Evolutionary conservation across 495 filamentous ascomycete species (phyloP).

Genomic region (Pseudoneurospora amorphoporcata): DNA sequence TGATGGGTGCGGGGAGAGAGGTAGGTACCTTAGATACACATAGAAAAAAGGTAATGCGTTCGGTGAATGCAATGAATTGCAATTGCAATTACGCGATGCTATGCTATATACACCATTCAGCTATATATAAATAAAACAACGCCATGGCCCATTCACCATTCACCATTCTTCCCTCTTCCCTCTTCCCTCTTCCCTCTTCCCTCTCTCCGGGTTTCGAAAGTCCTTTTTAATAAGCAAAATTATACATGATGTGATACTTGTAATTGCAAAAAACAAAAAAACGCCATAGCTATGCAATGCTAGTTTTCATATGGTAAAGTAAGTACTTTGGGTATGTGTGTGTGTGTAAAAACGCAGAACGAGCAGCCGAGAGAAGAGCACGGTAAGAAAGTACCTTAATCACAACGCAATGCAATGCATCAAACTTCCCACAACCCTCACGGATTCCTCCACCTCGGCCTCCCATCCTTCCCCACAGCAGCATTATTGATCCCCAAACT

Average conservation of each 20-base stretch:
- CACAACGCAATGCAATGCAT: background rate
- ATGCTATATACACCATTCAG: background rate
- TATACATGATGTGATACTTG: background rate
- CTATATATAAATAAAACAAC: background rate
- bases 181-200: background rate
- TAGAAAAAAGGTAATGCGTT: no score
- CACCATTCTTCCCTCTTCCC: background rate
- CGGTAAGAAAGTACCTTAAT: background rate
- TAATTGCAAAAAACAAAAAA: background rate
- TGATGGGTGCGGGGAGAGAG: no score
- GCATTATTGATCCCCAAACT: constrained; percentile 1
- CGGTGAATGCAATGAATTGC: background rate
- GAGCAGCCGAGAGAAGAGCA: background rate
- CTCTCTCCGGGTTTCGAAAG: background rate
- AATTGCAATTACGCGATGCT: no score
- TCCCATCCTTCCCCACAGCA: constrained; percentile 12
- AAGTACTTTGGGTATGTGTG: background rate
- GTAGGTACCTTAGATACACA: no score
- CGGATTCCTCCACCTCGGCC: constrained; percentile 18
- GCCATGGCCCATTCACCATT: background rate
- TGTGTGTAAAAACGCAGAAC: no score
- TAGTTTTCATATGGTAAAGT: background rate
- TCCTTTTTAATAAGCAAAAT: background rate
- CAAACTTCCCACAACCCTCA: background rate
- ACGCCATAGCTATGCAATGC: background rate